Base-by-base conservation (phyloP, 1,284 basidiomycete species). In the Sanghuangporus baumii region DNA sequence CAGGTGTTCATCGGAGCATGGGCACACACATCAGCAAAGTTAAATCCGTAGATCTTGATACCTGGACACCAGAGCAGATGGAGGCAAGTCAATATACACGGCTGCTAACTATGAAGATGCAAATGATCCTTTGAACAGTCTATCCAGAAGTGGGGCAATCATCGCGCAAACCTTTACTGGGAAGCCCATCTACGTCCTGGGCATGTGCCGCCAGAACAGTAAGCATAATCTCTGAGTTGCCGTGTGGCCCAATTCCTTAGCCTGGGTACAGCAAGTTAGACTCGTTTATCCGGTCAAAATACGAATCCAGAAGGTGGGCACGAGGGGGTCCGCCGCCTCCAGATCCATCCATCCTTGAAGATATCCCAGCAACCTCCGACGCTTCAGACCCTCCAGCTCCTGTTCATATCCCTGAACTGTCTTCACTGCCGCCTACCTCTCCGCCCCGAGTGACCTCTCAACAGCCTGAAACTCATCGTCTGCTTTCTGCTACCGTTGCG, bases 21-120 rank as follows among this genome's bases (percentile, higher is more conserved):
- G 97, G 97, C 66, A 98, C 96, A 0, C 97, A 99, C 74, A 96
- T 97, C 75, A 92, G 91, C 76, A 92, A 91, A 72, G 94, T 99
- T 72, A 98, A 98, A 74, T 97, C 94, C 7, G 94, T 99, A 65
- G 96, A 99, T 77, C 86, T 99, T 51, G 96, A 99, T 71, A 88
- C 93, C 20, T 99, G 96, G 96, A 97, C 94, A 3, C 93, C 94
- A 1, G 96, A 98, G 71, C 96, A 99, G 78, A 96, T 99, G 90
- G 87, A 89, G 73, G 94, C 76, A 48, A 5, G 20, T n/a, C 18
- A 37, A 23, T 48, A 38, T 20, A 31, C 26, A 54, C 36, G 52
- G 23, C 18, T 6, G 20, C 20, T 51, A 23, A 26, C 20, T 47
- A 43, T 31, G 34, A 46, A 12, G 55, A 16, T 41, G 43, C 9